Percentiles rank a stretch among this genome's conserved stretches.
phyloP scores from a whole-genome alignment of 345 rosid genomes.

The Trapa bicornis region DNA sequence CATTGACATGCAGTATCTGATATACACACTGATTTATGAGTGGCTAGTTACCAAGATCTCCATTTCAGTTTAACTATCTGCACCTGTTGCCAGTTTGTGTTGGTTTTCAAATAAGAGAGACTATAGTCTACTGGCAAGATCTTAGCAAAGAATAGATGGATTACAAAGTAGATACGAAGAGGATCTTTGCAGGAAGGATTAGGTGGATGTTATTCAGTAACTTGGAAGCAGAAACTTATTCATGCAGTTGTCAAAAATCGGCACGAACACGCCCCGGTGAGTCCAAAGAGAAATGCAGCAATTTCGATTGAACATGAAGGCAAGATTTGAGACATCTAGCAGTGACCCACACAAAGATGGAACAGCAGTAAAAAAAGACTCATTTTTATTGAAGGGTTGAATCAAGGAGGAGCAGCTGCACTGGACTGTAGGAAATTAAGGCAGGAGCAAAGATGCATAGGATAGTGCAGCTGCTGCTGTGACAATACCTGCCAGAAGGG shows the following conservation, averaged over 20 bases:
- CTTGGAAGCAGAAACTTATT: neutral
- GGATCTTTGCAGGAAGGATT: no score
- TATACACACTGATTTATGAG: no score
- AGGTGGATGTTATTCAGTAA: neutral
- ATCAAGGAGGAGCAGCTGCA: neutral
- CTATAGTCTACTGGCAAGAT: no score
- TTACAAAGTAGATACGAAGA: no score
- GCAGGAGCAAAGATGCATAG: slow-evolving; percentile 1
- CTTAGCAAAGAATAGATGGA: no score
- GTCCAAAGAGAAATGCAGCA: neutral
- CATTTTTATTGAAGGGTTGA: neutral
- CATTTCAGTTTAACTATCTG: no score
- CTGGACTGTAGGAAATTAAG: neutral
- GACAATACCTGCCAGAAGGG: neutral
- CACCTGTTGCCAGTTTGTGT: no score
- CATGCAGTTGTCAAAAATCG: neutral
- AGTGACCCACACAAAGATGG: neutral
- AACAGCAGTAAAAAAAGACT: neutral
- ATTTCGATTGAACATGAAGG: neutral
- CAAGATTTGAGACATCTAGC: neutral
- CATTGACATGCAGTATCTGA: no score
- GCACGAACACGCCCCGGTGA: neutral
- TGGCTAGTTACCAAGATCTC: no score
- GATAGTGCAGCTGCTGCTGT: neutral
- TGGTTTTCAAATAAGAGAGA: no score